Evolutionary conservation across 345 rosid genomes (phyloP).

Genomic region (Pseudoturritis turrita): DNA sequence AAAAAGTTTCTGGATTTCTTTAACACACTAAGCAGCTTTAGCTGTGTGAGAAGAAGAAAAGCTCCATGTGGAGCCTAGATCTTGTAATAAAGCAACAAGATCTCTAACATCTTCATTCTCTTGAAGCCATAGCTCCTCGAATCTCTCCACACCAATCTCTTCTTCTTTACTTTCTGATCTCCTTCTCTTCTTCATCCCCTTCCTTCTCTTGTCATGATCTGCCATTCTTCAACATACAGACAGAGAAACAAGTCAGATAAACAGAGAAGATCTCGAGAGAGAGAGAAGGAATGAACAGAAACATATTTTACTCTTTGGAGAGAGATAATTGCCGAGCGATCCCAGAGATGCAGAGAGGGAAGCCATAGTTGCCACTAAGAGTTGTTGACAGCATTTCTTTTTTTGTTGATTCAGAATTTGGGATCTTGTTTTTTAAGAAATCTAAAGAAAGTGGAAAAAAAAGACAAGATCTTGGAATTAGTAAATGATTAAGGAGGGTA

Average conservation of each 20-base stretch:
- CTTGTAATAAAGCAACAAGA: conserved; percentile 32
- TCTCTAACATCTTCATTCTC: conserved; percentile 35
- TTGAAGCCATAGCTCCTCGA: conserved; percentile 10
- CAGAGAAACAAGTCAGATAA: neutral
- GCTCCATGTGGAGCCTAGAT: conserved; percentile 26
- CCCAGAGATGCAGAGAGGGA: conserved; percentile 47
- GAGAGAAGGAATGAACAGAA: neutral
- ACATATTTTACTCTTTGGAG: conserved; percentile 38
- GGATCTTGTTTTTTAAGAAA: neutral
- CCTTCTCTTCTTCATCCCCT: conserved; percentile 39
- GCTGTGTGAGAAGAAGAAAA: conserved; percentile 32
- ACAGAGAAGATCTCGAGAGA: neutral
- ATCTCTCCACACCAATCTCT: conserved; percentile 26
- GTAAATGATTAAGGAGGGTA: neutral
- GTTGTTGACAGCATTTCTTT: conserved; percentile 41
- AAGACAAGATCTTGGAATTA: conserved; percentile 13
- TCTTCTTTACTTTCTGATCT: conserved; percentile 32
- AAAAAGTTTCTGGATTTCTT: neutral
- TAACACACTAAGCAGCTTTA: conserved; percentile 38
- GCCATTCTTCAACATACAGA: conserved; percentile 37
- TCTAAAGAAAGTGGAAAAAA: neutral
- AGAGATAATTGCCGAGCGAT: conserved; percentile 32
- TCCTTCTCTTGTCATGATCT: conserved; percentile 56
- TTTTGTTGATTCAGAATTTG: neutral
- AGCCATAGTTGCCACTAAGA: conserved; percentile 46